Conservation (phyloP, 148 eudicot species). For the Chenopodium suecicum region DNA sequence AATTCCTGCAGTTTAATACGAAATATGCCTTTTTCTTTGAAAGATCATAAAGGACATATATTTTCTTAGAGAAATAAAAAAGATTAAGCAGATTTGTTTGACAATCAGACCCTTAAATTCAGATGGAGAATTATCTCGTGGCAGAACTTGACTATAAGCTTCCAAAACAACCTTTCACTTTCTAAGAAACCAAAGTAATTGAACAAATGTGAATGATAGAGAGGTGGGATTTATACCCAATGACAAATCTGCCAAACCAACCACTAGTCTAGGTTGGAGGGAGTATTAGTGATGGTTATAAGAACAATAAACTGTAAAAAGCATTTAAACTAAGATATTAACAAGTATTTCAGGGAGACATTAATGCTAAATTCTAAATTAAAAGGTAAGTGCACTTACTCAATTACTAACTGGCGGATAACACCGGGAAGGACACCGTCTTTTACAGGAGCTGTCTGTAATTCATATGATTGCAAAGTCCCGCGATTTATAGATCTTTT, state of each 20-base stretch:
- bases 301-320: neutral
- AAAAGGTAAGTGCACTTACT: conserved; percentile 45
- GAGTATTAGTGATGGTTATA: neutral
- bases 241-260: neutral
- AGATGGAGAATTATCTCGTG: neutral
- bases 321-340: neutral
- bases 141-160: neutral
- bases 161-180: neutral
- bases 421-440: conserved; percentile 94
- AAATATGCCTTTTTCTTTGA: neutral
- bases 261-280: too few species aligned
- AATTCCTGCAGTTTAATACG: neutral
- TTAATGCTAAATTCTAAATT: neutral
- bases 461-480: conserved; percentile 45
- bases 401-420: conserved; percentile 69
- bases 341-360: conserved; percentile 8
- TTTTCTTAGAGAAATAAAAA: neutral
- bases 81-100: neutral
- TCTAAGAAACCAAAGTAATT: neutral
- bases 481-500: conserved; percentile 6
- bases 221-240: neutral
- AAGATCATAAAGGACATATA: neutral
- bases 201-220: neutral
- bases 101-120: neutral
- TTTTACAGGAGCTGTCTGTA: conserved; percentile 78